phyloP scores from a whole-genome alignment of 108 stramenopile genomes.

The Cyclotella atomus region DNA sequence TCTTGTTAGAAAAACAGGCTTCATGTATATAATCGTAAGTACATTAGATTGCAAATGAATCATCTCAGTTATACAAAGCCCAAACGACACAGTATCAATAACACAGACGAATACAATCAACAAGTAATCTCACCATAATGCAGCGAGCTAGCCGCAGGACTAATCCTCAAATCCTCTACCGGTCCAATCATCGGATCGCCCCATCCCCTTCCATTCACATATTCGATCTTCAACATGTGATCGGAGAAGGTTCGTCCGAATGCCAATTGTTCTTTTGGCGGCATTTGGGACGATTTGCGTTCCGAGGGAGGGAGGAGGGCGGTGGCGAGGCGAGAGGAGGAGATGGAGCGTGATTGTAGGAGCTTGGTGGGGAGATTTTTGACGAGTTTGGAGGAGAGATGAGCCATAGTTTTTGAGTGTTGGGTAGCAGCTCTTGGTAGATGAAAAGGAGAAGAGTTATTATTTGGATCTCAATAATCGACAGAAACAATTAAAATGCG shows the following conservation, averaged over 20 bases:
- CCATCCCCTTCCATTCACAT: conserved; percentile 85
- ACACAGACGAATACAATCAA: neutral
- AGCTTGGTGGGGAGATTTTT: neutral
- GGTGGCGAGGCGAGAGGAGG: conserved; percentile 43
- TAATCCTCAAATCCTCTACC: conserved; percentile 76
- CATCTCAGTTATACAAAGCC: neutral
- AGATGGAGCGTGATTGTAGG: conserved; percentile 42
- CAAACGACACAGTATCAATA: neutral
- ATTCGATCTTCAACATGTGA: conserved; percentile 94
- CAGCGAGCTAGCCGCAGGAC: conserved; percentile 87
- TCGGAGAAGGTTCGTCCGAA: conserved; percentile 88
- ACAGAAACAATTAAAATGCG: too few relatives aligned
- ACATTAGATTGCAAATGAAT: too few relatives aligned
- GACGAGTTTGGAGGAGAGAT: neutral
- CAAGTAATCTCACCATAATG: conserved; percentile 82
- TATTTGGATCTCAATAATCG: too few relatives aligned
- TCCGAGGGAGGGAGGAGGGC: neutral
- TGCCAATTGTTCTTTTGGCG: conserved; percentile 67
- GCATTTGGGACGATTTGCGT: conserved; percentile 3
- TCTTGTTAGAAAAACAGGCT: neutral
- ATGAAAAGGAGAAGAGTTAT: neutral
- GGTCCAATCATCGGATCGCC: conserved; percentile 77
- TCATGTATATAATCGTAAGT: too few relatives aligned
- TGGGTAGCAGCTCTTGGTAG: neutral
- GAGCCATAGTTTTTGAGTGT: neutral